Percentiles rank a stretch among this genome's conserved stretches.
Conservation (phyloP, 2,329 filamentous ascomycete genomes). For the Clonostachys solani region DNA sequence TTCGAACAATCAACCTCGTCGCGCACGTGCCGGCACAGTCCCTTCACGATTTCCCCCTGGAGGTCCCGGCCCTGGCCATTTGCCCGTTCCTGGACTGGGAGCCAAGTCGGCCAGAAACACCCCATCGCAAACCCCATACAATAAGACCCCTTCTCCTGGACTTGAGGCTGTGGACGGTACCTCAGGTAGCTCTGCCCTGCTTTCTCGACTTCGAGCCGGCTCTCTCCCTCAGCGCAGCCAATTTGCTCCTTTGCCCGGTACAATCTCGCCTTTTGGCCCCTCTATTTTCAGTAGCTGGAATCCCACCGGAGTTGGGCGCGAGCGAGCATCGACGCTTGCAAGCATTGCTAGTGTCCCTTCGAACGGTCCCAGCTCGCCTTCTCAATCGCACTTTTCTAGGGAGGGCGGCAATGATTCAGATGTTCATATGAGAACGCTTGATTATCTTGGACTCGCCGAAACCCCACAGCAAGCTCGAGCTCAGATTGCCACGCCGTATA, state of each 20-base stretch:
- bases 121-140: conserved; percentile 81
- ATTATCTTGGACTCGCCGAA: conserved; percentile 93
- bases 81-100: conserved; percentile 51
- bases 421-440: conserved; percentile 82
- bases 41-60: conserved; percentile 88
- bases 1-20: conserved; percentile 63
- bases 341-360: conserved; percentile 83
- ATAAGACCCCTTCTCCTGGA: conserved; percentile 58
- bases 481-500: conserved; percentile 69
- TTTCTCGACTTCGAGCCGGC: conserved; percentile 84
- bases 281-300: conserved; percentile 91
- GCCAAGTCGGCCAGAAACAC: conserved; percentile 81
- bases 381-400: conserved; percentile 79
- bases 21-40: conserved; percentile 90
- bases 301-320: conserved; percentile 58
- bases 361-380: conserved; percentile 83
- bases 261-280: conserved; percentile 72
- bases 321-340: conserved; percentile 80
- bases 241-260: conserved; percentile 52
- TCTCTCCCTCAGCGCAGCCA: conserved; percentile 89
- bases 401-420: conserved; percentile 84
- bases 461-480: conserved; percentile 79
- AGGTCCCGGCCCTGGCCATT: conserved; percentile 55
- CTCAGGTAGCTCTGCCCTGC: conserved; percentile 63
- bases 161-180: conserved; percentile 40